Evolutionary conservation across 768 basidiomycete species (phyloP).

Genomic region (Mycena vulgaris): DNA sequence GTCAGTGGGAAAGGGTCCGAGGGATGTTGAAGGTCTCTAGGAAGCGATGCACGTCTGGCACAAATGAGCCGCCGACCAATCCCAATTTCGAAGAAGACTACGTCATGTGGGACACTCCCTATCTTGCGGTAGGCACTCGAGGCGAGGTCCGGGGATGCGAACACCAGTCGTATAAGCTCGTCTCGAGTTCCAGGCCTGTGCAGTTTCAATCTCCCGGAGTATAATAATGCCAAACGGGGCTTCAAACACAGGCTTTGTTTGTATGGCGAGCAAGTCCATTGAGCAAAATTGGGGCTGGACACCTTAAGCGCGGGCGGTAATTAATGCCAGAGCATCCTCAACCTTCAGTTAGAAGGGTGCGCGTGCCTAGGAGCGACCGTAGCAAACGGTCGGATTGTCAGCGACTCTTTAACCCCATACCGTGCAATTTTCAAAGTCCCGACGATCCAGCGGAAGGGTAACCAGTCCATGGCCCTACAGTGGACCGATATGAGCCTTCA

Average conservation of each 20-base stretch:
- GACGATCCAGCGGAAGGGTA: background rate
- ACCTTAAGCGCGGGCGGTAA: constrained; percentile 12
- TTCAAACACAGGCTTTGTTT: too few relatives aligned
- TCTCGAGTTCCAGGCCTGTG: background rate
- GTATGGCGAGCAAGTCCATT: background rate
- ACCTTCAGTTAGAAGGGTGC: constrained; percentile 5
- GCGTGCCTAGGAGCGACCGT: background rate
- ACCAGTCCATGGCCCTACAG: too few relatives aligned
- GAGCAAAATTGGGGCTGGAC: background rate
- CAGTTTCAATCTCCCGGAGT: constrained; percentile 1
- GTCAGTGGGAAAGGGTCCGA: too few relatives aligned
- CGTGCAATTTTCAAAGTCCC: background rate
- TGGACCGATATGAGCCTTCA: too few relatives aligned
- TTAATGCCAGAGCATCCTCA: constrained; percentile 5
- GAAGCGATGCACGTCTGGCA: background rate
- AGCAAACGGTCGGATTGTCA: constrained; percentile 3
- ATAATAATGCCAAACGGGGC: background rate
- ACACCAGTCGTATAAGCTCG: background rate
- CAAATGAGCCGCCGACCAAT: too few relatives aligned
- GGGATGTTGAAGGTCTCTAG: background rate
- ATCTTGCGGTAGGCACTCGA: background rate
- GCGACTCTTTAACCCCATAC: background rate
- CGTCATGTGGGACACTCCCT: background rate
- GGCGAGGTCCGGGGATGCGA: background rate
- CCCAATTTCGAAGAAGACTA: background rate